Conservation (phyloP, 495 filamentous ascomycete species). For the Penicillium mononematosum region DNA sequence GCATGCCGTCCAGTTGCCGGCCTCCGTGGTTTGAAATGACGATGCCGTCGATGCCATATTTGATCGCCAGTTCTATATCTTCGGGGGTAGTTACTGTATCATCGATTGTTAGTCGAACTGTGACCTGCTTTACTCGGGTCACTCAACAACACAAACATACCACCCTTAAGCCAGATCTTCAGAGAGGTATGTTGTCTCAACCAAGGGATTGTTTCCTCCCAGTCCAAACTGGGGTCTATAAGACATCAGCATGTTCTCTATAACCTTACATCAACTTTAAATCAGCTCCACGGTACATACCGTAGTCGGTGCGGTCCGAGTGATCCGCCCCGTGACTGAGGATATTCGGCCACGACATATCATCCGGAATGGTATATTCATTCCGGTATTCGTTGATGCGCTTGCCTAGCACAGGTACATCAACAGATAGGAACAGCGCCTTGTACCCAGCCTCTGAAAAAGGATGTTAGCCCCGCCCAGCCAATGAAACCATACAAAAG, state of each 20-base stretch:
- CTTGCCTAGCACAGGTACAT: slow-evolving; percentile 80
- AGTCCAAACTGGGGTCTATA: slow-evolving; percentile 79
- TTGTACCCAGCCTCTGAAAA: slow-evolving; percentile 76
- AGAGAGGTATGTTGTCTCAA: slow-evolving; percentile 81
- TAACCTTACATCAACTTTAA: not conserved
- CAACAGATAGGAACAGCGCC: slow-evolving; percentile 90
- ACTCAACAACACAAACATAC: slow-evolving; percentile 11
- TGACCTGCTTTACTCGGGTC: not conserved
- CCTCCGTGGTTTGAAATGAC: slow-evolving; percentile 94
- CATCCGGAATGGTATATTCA: slow-evolving; percentile 40
- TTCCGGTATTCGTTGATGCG: slow-evolving; percentile 48
- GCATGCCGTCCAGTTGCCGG: slow-evolving; percentile 83
- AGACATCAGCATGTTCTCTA: slow-evolving; percentile 35
- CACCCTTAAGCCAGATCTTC: slow-evolving; percentile 91
- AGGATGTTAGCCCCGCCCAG: not conserved
- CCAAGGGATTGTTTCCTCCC: slow-evolving; percentile 83
- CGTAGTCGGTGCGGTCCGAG: slow-evolving; percentile 34
- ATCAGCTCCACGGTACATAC: slow-evolving; percentile 16
- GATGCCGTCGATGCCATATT: slow-evolving; percentile 76
- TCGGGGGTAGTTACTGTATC: slow-evolving; percentile 63
- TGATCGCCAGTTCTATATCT: slow-evolving; percentile 77
- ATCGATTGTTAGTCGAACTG: not conserved
- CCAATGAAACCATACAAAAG: no score
- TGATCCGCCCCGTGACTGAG: slow-evolving; percentile 30
- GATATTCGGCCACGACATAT: slow-evolving; percentile 36